phyloP scores from a whole-genome alignment of 352 stramenopile species.

The Globisporangium polare region DNA sequence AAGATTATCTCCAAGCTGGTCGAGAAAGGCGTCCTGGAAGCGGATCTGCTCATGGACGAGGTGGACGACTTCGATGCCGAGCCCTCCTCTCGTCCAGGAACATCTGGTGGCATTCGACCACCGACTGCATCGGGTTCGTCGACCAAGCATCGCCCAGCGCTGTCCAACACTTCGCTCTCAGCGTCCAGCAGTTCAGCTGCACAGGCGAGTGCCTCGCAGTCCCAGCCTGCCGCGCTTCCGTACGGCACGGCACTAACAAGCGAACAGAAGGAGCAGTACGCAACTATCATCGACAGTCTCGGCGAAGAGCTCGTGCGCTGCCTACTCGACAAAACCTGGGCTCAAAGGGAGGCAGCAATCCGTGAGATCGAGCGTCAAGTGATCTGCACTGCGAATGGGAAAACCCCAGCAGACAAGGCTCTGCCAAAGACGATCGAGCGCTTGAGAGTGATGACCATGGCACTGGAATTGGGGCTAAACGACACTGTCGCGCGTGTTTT shows the following conservation, averaged over 20 bases:
- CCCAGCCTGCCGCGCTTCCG: conserved; percentile 40
- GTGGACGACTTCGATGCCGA: conserved; percentile 78
- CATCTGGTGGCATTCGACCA: conserved; percentile 47
- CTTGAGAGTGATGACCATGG: conserved; percentile 49
- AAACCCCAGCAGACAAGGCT: conserved; percentile 35
- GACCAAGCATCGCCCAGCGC: conserved; percentile 69
- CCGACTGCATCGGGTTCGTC: conserved; percentile 70
- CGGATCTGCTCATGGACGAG: conserved; percentile 82
- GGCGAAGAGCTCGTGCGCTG: conserved; percentile 73
- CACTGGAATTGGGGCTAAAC: conserved; percentile 64
- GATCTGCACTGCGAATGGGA: conserved; percentile 44
- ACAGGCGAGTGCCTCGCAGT: conserved; percentile 20
- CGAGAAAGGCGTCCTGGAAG: conserved; percentile 62
- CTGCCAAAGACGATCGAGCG: conserved; percentile 54
- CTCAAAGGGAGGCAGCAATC: conserved; percentile 65
- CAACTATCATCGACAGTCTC: conserved; percentile 49
- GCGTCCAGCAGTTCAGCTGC: conserved; percentile 15
- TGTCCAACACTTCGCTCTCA: conserved; percentile 58
- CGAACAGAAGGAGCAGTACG: conserved; percentile 53
- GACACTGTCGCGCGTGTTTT: conserved; percentile 78
- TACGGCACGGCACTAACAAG: conserved; percentile 67
- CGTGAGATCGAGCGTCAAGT: conserved; percentile 73
- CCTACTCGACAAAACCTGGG: conserved; percentile 77
- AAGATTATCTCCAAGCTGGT: conserved; percentile 84
- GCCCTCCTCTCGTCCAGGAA: conserved; percentile 34